Conservation (phyloP, 2,329 filamentous ascomycete genomes). For the Ilyonectria mors-panacis region DNA sequence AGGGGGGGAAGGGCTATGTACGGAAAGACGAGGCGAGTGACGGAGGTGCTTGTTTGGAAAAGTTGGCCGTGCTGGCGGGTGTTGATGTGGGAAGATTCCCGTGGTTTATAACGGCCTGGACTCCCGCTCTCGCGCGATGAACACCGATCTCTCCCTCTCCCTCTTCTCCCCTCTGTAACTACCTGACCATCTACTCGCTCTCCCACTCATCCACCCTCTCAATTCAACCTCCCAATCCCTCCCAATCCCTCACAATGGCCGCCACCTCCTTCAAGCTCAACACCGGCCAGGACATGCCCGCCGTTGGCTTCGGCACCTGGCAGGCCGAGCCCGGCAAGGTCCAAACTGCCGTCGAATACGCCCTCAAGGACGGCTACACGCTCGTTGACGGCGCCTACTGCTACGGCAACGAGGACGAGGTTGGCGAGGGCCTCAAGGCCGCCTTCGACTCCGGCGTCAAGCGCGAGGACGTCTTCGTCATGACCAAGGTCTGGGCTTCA, state of each 20-base stretch:
- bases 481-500: constrained; percentile 88
- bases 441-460: constrained; percentile 80
- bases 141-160: background rate
- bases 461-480: constrained; percentile 86
- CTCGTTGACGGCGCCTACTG: constrained; percentile 82
- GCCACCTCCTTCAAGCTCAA: constrained; percentile 74
- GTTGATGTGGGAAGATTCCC: constrained; percentile 3
- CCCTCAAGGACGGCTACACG: constrained; percentile 70
- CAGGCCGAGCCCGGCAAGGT: constrained; percentile 73
- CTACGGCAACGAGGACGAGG: constrained; percentile 87
- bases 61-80: background rate
- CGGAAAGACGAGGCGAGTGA: background rate
- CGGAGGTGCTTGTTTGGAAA: background rate
- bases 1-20: background rate
- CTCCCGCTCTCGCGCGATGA: constrained; percentile 21
- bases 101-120: constrained; percentile 33
- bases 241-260: constrained; percentile 59
- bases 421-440: constrained; percentile 82
- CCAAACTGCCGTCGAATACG: constrained; percentile 69
- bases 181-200: constrained; percentile 9
- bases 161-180: background rate
- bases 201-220: background rate
- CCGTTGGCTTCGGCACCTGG: constrained; percentile 77
- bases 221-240: background rate
- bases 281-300: constrained; percentile 74